Conservation (phyloP, 305 asterid species). For the Withania somnifera region DNA sequence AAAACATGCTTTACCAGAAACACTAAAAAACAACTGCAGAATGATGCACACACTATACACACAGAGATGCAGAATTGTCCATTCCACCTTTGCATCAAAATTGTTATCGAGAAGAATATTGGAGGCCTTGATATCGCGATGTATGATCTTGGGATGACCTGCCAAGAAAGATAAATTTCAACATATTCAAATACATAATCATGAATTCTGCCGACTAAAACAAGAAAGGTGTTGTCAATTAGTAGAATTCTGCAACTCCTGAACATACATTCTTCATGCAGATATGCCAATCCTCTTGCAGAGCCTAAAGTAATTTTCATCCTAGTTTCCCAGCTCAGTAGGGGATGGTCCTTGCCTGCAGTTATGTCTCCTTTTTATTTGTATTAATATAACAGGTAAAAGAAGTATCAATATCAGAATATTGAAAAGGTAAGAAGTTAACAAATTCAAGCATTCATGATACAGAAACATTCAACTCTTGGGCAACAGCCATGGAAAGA, state of each 20-base stretch:
- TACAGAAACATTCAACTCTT: neutral
- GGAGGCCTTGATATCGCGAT: conserved; percentile 86
- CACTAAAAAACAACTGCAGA: neutral
- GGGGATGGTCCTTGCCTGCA: conserved; percentile 51
- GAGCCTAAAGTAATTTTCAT: conserved; percentile 72
- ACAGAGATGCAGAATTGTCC: neutral
- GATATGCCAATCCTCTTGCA: conserved; percentile 73
- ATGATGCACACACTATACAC: neutral
- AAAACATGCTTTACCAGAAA: neutral
- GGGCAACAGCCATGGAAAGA: neutral
- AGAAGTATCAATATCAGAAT: conserved; percentile 7
- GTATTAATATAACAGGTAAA: neutral
- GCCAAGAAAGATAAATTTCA: conserved; percentile 21
- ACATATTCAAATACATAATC: neutral
- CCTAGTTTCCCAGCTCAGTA: conserved; percentile 64
- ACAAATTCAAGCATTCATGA: neutral
- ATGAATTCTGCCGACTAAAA: neutral
- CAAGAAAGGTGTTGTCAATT: neutral
- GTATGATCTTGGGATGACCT: conserved; percentile 88
- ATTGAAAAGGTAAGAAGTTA: neutral
- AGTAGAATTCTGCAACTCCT: conserved; percentile 23
- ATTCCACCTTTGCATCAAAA: conserved; percentile 72
- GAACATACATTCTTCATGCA: conserved; percentile 67
- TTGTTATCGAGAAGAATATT: conserved; percentile 73
- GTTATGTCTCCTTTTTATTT: conserved; percentile 5